phyloP scores from a whole-genome alignment of 192 early-diverging fungal species.

The Entophlyctis luteolus region DNA sequence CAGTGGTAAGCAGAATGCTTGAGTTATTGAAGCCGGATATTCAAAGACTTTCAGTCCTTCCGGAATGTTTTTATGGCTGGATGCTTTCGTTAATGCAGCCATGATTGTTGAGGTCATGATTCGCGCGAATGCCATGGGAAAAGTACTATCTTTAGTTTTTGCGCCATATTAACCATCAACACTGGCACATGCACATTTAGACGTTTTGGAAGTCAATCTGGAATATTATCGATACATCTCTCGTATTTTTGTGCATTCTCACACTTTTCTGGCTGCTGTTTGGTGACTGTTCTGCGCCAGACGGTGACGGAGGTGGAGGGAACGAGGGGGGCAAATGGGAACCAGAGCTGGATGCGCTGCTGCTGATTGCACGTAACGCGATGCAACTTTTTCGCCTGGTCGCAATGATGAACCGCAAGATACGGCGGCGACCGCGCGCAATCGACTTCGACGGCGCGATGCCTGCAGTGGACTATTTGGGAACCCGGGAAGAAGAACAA shows the following conservation, averaged over 20 bases:
- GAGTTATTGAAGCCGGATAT: too few relatives aligned
- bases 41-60: slow-evolving; percentile 22
- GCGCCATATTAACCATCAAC: not conserved
- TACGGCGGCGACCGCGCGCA: not conserved
- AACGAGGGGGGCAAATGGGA: slow-evolving; percentile 12
- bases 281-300: slow-evolving; percentile 24
- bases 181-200: not conserved
- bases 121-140: slow-evolving; percentile 25
- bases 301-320: too few relatives aligned
- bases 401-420: slow-evolving; percentile 21
- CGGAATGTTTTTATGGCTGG: slow-evolving; percentile 20
- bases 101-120: slow-evolving; percentile 34
- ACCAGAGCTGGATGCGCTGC: slow-evolving; percentile 23
- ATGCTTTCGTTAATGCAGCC: slow-evolving; percentile 18
- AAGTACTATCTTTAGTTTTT: not conserved
- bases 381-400: slow-evolving; percentile 26
- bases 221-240: slow-evolving; percentile 25
- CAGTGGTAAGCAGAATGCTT: slow-evolving; percentile 19
- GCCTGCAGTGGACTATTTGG: slow-evolving; percentile 10
- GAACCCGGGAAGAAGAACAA: not conserved
- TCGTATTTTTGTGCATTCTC: slow-evolving; percentile 27
- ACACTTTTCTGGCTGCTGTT: slow-evolving; percentile 22
- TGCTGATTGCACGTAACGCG: slow-evolving; percentile 25
- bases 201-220: slow-evolving; percentile 25
- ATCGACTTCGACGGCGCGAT: slow-evolving; percentile 21